Evolutionary conservation across 208 protist genomes (phyloP).

Genomic region (Blastocrithidia nonstop): DNA sequence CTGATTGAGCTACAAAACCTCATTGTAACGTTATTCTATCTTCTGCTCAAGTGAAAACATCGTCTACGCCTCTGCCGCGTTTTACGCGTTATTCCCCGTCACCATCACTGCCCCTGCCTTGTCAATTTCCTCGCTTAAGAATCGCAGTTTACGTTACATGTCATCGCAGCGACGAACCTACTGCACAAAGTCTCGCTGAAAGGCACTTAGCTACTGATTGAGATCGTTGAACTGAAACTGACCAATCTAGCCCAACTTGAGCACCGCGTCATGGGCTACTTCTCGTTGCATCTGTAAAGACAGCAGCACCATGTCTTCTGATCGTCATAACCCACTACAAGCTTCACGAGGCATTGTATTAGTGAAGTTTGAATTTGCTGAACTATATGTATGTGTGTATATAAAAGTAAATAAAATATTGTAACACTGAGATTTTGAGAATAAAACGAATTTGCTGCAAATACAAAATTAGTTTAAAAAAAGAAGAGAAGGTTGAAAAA

Average conservation of each 20-base stretch:
- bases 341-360: conserved; percentile 54
- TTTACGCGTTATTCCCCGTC: conserved; percentile 11
- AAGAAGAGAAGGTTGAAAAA: not conserved
- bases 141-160: conserved; percentile 92
- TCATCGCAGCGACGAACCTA: conserved; percentile 96
- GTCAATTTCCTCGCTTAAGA: conserved; percentile 86
- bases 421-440: no score
- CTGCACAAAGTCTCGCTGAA: conserved; percentile 93
- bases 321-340: conserved; percentile 87
- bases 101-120: conserved; percentile 26
- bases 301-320: conserved; percentile 95
- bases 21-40: conserved; percentile 83
- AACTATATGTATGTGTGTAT: conserved; percentile 1
- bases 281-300: conserved; percentile 95
- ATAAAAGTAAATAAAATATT: not conserved
- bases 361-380: not conserved
- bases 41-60: conserved; percentile 81
- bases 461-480: no score
- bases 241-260: conserved; percentile 92
- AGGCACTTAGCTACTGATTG: conserved; percentile 85
- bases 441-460: no score
- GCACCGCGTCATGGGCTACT: conserved; percentile 91
- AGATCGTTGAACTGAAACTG: conserved; percentile 95
- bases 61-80: conserved; percentile 31
- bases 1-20: conserved; percentile 86